Evolutionary conservation across 202 grass and related monocot genomes (phyloP).

Genomic region (Schoenoplectus triqueter): DNA sequence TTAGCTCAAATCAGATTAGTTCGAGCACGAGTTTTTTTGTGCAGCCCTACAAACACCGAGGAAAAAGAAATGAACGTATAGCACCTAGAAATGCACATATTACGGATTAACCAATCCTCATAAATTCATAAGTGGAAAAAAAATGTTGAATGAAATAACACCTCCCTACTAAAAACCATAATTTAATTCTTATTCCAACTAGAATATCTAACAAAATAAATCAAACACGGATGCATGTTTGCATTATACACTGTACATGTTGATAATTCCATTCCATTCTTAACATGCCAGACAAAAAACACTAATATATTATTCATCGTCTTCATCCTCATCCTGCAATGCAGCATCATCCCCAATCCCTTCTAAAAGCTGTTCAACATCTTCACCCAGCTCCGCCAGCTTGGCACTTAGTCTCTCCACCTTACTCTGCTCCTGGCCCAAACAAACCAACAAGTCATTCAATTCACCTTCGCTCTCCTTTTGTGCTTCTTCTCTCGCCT

Average conservation of each 20-base stretch:
- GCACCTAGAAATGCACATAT: neutral
- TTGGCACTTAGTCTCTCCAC: constrained; percentile 84
- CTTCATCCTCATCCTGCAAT: constrained; percentile 54
- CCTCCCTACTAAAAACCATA: constrained; percentile 4
- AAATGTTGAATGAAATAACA: constrained; percentile 4
- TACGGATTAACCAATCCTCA: neutral
- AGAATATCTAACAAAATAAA: constrained; percentile 26
- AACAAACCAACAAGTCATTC: constrained; percentile 89
- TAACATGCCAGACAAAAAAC: constrained; percentile 12
- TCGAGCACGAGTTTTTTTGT: neutral
- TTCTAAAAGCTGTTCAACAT: constrained; percentile 78
- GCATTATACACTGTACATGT: constrained; percentile 33
- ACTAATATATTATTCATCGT: constrained; percentile 23
- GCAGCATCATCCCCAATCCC: constrained; percentile 74
- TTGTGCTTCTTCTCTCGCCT: constrained; percentile 88
- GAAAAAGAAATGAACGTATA: neutral
- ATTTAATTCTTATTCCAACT: constrained; percentile 13
- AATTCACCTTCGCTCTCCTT: constrained; percentile 85
- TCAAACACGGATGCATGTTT: constrained; percentile 15
- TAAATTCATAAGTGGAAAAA: neutral
- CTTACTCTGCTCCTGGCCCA: constrained; percentile 97
- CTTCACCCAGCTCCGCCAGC: constrained; percentile 79
- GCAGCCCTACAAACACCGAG: too few relatives aligned
- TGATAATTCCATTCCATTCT: constrained; percentile 8
- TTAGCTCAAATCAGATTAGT: too few relatives aligned